Conservation (phyloP, 805 yeast species). For the Brettanomyces custersianus region DNA sequence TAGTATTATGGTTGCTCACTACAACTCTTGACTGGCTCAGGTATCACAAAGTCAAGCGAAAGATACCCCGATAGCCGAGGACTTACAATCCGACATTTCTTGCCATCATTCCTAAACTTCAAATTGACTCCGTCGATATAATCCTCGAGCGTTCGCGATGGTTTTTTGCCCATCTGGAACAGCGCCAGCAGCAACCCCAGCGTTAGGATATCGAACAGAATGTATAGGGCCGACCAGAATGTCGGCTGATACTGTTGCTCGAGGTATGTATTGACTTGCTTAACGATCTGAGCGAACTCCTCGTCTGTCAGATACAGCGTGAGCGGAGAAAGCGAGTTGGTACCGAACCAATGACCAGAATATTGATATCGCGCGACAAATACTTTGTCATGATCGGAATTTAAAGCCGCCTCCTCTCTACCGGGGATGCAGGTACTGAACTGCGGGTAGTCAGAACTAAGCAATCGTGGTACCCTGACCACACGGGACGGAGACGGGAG, state of each 20-base stretch:
- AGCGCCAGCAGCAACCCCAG: constrained; percentile 31
- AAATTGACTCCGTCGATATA: constrained; percentile 29
- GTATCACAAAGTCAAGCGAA: constrained; percentile 48
- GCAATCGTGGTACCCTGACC: constrained; percentile 55
- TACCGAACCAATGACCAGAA: constrained; percentile 40
- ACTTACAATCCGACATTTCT: constrained; percentile 33
- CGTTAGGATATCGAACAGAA: constrained; percentile 32
- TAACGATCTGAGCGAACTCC: constrained; percentile 35
- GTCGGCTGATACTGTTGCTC: constrained; percentile 31
- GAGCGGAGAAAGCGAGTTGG: constrained; percentile 44
- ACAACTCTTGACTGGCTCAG: no score
- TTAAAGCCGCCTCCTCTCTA: constrained; percentile 52
- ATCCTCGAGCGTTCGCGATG: constrained; percentile 32
- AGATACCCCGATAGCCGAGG: constrained; percentile 48
- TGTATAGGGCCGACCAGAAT: constrained; percentile 29
- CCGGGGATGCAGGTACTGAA: constrained; percentile 54
- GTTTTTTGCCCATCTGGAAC: constrained; percentile 24
- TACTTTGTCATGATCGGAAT: constrained; percentile 5
- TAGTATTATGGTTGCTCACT: no score
- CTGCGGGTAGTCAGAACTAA: constrained; percentile 37
- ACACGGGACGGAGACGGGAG: constrained; percentile 34
- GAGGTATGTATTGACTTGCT: constrained; percentile 34
- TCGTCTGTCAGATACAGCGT: constrained; percentile 25
- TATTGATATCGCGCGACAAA: constrained; percentile 32
- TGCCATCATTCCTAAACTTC: constrained; percentile 10